Evolutionary conservation across 768 basidiomycete species (phyloP).

Genomic region (Panaeolus papilionaceus): DNA sequence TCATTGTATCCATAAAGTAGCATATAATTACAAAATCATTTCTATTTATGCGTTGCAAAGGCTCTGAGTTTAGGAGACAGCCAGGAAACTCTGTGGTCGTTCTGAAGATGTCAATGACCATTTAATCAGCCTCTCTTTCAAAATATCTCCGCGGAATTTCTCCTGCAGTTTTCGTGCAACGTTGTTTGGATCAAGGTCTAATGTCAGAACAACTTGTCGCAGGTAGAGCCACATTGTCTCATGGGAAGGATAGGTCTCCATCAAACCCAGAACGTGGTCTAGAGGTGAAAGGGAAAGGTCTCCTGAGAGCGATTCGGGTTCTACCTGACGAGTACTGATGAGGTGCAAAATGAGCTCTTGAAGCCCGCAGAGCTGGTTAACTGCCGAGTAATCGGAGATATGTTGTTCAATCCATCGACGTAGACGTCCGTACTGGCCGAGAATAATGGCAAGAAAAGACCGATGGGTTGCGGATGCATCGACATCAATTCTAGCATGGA

Average conservation of each 20-base stretch:
- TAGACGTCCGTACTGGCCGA: slow-evolving; percentile 42
- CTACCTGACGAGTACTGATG: neutral
- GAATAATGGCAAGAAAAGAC: slow-evolving; percentile 40
- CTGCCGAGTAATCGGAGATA: slow-evolving; percentile 70
- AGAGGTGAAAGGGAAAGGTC: slow-evolving; percentile 24
- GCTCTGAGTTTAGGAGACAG: neutral
- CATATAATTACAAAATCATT: too few species aligned
- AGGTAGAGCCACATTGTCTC: slow-evolving; percentile 73
- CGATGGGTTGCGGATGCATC: slow-evolving; percentile 24
- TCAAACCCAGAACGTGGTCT: slow-evolving; percentile 55
- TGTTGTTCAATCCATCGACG: slow-evolving; percentile 66
- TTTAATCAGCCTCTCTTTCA: neutral
- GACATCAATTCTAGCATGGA: slow-evolving; percentile 23
- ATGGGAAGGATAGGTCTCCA: slow-evolving; percentile 57
- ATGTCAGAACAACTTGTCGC: slow-evolving; percentile 34
- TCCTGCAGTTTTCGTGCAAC: neutral
- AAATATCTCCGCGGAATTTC: neutral
- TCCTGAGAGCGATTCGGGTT: neutral
- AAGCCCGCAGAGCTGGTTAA: slow-evolving; percentile 58
- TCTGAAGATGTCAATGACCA: neutral
- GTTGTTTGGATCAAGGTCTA: neutral
- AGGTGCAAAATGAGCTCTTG: slow-evolving; percentile 33
- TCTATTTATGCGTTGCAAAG: too few species aligned
- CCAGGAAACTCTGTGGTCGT: neutral
- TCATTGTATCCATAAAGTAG: neutral